Conservation (phyloP, 1,139 yeast species). For the Magnusiomyces magnusii region DNA sequence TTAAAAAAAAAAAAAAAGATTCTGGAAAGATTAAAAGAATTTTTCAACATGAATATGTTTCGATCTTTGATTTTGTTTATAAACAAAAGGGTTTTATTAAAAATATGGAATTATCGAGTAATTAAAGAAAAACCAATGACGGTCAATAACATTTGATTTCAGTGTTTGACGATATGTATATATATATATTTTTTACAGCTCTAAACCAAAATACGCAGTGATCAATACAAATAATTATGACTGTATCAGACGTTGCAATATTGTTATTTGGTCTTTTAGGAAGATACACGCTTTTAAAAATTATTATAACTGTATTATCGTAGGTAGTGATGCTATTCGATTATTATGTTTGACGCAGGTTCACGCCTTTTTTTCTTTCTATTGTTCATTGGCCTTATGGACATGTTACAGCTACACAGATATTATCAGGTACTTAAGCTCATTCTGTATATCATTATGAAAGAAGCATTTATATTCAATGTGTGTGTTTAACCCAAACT, state of each 20-base stretch:
- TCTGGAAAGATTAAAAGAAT: too few relatives aligned
- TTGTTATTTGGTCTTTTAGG: not conserved
- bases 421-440: not conserved
- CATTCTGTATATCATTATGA: not conserved
- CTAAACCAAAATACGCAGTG: not conserved
- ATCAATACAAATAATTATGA: not conserved
- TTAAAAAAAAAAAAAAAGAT: too few relatives aligned
- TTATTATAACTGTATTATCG: not conserved
- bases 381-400: not conserved
- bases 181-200: not conserved
- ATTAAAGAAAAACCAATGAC: too few relatives aligned
- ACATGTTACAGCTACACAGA: not conserved
- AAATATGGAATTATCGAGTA: too few relatives aligned
- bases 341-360: not conserved
- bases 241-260: not conserved
- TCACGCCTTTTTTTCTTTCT: not conserved
- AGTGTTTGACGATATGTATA: too few relatives aligned
- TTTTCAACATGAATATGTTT: too few relatives aligned
- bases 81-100: too few relatives aligned
- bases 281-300: not conserved
- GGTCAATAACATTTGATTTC: too few relatives aligned
- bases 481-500: not conserved
- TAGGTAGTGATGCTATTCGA: not conserved
- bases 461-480: not conserved
- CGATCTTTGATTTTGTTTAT: too few relatives aligned